phyloP scores from a whole-genome alignment of 306 rosid genomes.

The Styphnolobium japonicum region DNA sequence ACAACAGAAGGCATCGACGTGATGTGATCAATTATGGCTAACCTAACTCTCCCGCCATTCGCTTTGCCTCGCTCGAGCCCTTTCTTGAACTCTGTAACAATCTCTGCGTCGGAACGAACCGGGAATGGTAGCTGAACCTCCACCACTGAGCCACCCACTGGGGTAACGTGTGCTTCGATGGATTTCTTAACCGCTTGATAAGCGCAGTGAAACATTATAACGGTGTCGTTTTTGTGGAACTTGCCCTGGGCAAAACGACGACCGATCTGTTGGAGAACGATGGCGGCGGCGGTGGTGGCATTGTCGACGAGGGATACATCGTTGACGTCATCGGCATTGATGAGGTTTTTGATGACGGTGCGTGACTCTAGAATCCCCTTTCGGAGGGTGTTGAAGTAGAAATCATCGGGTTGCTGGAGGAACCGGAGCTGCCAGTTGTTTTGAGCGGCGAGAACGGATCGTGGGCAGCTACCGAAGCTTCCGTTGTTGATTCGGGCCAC shows the following conservation, averaged over 20 bases:
- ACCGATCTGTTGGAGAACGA: slow-evolving; percentile 37
- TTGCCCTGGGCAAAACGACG: slow-evolving; percentile 14
- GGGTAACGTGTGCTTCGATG: slow-evolving; percentile 33
- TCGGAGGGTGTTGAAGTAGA: slow-evolving; percentile 28
- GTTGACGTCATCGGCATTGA: slow-evolving; percentile 29
- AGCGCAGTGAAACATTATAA: slow-evolving; percentile 34
- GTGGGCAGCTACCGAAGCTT: slow-evolving; percentile 42
- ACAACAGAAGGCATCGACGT: slow-evolving; percentile 41
- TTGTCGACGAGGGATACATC: slow-evolving; percentile 38
- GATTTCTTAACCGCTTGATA: slow-evolving; percentile 40
- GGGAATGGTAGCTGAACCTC: slow-evolving; percentile 39
- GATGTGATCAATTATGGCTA: slow-evolving; percentile 39
- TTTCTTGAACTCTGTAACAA: slow-evolving; percentile 27
- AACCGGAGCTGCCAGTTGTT: slow-evolving; percentile 28
- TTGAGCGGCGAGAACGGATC: slow-evolving; percentile 28
- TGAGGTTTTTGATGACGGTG: slow-evolving; percentile 8
- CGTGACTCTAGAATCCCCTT: slow-evolving; percentile 24
- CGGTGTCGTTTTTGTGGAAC: slow-evolving; percentile 20
- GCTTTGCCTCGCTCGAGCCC: slow-evolving; percentile 31
- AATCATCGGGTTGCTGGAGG: slow-evolving; percentile 40
- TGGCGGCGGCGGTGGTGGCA: slow-evolving; percentile 43
- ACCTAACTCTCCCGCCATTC: slow-evolving; percentile 27
- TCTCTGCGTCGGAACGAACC: slow-evolving; percentile 13
- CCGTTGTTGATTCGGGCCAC: slow-evolving; percentile 44
- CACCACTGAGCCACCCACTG: slow-evolving; percentile 26